Evolutionary conservation across 257 asterid species (phyloP), one percentile per base, ranked within the genome.

Genomic region (Lantana camara): DNA sequence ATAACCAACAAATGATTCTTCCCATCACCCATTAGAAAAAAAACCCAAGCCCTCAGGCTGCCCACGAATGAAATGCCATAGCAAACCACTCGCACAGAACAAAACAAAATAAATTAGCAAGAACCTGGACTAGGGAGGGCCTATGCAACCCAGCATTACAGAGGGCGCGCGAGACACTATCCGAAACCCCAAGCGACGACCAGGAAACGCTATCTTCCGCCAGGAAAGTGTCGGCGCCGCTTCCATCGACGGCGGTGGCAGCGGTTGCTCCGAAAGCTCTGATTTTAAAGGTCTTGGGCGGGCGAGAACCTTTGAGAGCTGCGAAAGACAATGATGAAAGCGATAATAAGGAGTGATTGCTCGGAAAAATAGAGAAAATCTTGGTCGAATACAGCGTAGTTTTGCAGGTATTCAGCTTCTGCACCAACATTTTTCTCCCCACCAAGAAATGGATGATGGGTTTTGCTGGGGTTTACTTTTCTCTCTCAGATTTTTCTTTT

Each of bases 91-190:
- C 30, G 32, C 29, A 63, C 58, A 14, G 47, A 69, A 44, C 7
- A 4, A 41, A 2, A 45, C 3, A 35, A 44, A 7, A 27, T 5
- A 27, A 14, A 35, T 4, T 35, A 10, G 4, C 7, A 35, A 60
- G 23, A 54, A 94, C 99, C 99, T 90, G 99, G 71, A 94, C 85
- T 58, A 80, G 61, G 20, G 97, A 94, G 30, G 99, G 99, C 57
- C 99, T 84, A 21, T 61, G 76, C 67, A 94, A 81, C 50, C 93
- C 96, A 83, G 66, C 71, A 68, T 74, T 71, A 55, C 79, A 66
- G 30, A 94, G 82, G 52, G 91, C 88, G 24, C 76, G 83, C 16
- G 88, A 81, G 51, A 90, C 72, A 61, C 70, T 34, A 38, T 82
- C 90, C 3, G 96, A 83, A 42, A 94, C 86, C 22, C 99, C 96